These are phyloP conservation scores for Saccharomyces hybrid DNA, from an alignment of 1,139 yeast genomes.

Conservation along the genomic window DNA sequence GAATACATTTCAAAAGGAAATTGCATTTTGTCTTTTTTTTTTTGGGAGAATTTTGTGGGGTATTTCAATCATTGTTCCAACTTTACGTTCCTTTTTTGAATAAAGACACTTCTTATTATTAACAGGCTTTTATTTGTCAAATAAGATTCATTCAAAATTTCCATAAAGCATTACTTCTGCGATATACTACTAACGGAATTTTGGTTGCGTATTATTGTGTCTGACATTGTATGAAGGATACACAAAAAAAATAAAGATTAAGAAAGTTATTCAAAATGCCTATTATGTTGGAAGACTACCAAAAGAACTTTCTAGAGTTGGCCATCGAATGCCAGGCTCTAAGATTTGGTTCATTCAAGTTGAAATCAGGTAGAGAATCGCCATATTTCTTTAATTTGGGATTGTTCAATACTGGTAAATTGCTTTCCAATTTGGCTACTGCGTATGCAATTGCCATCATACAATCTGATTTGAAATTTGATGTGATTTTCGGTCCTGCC, in stretches of 20 bases:
- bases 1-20: not conserved
- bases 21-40: not conserved
- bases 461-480: slow-evolving; percentile 73
- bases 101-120: not conserved
- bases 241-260: not conserved
- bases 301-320: slow-evolving; percentile 63
- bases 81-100: not conserved
- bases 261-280: slow-evolving; percentile 10
- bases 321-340: slow-evolving; percentile 79
- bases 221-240: not conserved
- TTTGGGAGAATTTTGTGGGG: not conserved
- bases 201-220: not conserved
- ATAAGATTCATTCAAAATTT: not conserved
- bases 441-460: slow-evolving; percentile 88
- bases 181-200: slow-evolving; percentile 2
- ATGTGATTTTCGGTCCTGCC: slow-evolving; percentile 93
- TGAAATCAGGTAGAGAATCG: slow-evolving; percentile 88
- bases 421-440: slow-evolving; percentile 69
- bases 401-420: slow-evolving; percentile 70
- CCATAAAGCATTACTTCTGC: not conserved
- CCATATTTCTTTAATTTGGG: slow-evolving; percentile 97
- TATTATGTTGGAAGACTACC: slow-evolving; percentile 40
- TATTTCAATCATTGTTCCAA: not conserved
- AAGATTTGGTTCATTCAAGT: slow-evolving; percentile 78
- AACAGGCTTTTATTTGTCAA: not conserved